phyloP scores from a whole-genome alignment of 192 early-diverging fungal species.

The Thamnidium elegans region DNA sequence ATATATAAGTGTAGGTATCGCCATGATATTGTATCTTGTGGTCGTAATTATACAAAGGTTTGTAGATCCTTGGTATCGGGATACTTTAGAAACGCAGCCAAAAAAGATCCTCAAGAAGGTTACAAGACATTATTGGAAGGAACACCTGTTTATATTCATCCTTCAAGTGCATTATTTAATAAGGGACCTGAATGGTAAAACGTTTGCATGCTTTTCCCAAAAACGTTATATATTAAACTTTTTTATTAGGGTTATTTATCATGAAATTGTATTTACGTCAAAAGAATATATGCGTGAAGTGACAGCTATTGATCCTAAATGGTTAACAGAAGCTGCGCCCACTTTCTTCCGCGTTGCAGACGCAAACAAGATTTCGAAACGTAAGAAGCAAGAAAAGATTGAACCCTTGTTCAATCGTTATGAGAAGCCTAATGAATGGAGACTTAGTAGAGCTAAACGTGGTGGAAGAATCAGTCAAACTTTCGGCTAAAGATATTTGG shows the following conservation, averaged over 20 bases:
- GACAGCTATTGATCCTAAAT: constrained; percentile 85
- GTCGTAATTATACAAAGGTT: constrained; percentile 91
- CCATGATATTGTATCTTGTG: constrained; percentile 94
- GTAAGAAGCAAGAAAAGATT: constrained; percentile 91
- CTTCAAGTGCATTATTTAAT: constrained; percentile 93
- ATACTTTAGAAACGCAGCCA: constrained; percentile 94
- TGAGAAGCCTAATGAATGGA: constrained; percentile 97
- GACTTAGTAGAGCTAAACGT: constrained; percentile 76
- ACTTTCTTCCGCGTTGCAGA: constrained; percentile 97
- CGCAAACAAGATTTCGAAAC: constrained; percentile 88
- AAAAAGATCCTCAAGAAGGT: constrained; percentile 98
- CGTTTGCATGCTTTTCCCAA: neutral
- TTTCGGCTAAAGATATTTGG: constrained; percentile 51
- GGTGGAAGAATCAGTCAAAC: constrained; percentile 74
- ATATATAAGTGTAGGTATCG: constrained; percentile 49
- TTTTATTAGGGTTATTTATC: constrained; percentile 77
- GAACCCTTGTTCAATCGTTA: constrained; percentile 88
- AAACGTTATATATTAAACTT: neutral
- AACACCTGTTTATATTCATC: constrained; percentile 97
- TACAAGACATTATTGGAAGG: constrained; percentile 99
- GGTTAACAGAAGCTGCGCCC: constrained; percentile 95
- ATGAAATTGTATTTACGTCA: constrained; percentile 85
- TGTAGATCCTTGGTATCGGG: constrained; percentile 87
- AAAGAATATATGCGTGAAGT: constrained; percentile 94
- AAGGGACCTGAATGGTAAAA: constrained; percentile 85